Base-by-base conservation (phyloP, 129 eudicot genomes). In the Erigeron canadensis region DNA sequence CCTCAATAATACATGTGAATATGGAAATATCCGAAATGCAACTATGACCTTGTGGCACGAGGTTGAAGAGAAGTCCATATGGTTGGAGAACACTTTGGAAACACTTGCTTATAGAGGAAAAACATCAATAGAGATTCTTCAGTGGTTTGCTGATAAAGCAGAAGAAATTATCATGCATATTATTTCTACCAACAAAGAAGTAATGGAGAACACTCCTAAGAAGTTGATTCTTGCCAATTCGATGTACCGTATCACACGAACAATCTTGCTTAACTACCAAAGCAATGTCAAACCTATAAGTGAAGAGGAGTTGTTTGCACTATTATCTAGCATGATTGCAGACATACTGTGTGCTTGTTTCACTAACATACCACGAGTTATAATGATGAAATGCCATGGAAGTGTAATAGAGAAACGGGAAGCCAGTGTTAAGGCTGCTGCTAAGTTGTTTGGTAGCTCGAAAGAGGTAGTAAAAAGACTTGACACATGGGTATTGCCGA, bases 181-280 rank as follows among this genome's bases (percentile, higher is more conserved):
- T 6, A n/a, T 8, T 1, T 17, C 11, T 13, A 16, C 60, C 8
- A 18, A 18, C 9, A 11, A 5, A 21, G 7, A 56, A 8, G 37
- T 56, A 21, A 17, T 56, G 15, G 38, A 16, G 34, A 56, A 56
- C 37, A 56, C 37, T 56, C 38, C 38, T 8, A 56, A 56, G 39
- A 9, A 21, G 39, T 56, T 56, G 62, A 56, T 56, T 19, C 62
- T 56, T 5, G 62, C 62, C 38, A 56, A 56, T 56, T 56, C 62
- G n/a, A 56, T 56, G 62, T 9, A 56, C 21, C 62, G 62, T 56
- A 9, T 3, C 19, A 21, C 62, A 3, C n/a, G 13, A 21, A 17
- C 62, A 56, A 21, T 56, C 12, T 56, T 56, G 62, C 10, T 19
- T 6, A 21, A 21, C 37, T 2, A 56, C 62, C 28, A 56, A 56